Conservation (phyloP, 768 basidiomycete species). For the Solioccasus polychromus region DNA sequence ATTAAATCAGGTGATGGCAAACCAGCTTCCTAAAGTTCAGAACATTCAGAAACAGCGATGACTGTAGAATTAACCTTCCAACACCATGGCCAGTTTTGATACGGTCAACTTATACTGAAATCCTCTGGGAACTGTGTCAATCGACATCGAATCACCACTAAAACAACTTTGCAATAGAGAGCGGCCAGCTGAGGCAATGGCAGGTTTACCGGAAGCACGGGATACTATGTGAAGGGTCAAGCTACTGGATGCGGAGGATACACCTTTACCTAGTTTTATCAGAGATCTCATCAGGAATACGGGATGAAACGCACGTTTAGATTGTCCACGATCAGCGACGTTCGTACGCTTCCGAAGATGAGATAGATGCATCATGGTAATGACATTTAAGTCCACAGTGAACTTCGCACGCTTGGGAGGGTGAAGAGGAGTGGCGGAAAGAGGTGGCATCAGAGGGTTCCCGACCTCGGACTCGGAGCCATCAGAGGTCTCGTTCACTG, state of each 20-base stretch:
- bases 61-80: conserved; percentile 51
- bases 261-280: conserved; percentile 11
- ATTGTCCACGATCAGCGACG: conserved; percentile 24
- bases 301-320: conserved; percentile 18
- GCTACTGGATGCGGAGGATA: conserved; percentile 14
- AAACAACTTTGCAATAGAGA: conserved; percentile 36
- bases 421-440: conserved; percentile 65
- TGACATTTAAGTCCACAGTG: conserved; percentile 12
- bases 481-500: conserved; percentile 22
- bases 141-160: background rate
- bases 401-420: conserved; percentile 43
- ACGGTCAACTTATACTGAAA: conserved; percentile 38
- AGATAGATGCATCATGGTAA: conserved; percentile 19
- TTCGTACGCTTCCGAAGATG: conserved; percentile 21
- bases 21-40: conserved; percentile 44
- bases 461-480: conserved; percentile 55
- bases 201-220: conserved; percentile 59
- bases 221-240: conserved; percentile 58
- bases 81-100: conserved; percentile 42
- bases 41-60: conserved; percentile 3
- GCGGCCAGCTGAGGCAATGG: conserved; percentile 54
- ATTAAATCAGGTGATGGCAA: conserved; percentile 73
- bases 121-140: background rate
- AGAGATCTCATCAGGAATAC: conserved; percentile 5
- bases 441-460: conserved; percentile 76